A percentile compares a stretch with the other conserved stretches of the same genome.
phyloP scores from a whole-genome alignment of 768 basidiomycete genomes.

The Lactarius quietus region DNA sequence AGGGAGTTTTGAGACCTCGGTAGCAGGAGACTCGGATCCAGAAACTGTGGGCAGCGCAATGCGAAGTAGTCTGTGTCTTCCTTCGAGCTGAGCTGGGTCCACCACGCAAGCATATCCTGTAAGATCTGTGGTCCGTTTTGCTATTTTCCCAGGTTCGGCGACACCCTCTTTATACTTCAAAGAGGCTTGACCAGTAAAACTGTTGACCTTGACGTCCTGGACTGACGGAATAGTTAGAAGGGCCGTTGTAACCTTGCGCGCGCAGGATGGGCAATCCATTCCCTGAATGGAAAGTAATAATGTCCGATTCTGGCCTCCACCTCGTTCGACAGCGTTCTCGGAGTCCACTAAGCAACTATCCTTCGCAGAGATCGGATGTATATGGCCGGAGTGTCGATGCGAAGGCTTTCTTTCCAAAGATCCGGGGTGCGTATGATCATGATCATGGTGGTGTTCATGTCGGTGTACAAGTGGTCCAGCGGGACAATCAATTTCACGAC shows the following conservation, averaged over 20 bases:
- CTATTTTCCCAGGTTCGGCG: constrained; percentile 18
- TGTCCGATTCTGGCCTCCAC: neutral
- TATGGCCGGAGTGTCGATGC: neutral
- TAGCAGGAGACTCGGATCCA: too few relatives aligned
- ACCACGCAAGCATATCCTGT: constrained; percentile 22
- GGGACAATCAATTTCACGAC: neutral
- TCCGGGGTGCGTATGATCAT: neutral
- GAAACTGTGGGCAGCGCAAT: constrained; percentile 1
- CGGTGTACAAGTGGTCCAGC: neutral
- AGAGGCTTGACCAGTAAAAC: constrained; percentile 20
- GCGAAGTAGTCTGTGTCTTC: constrained; percentile 14
- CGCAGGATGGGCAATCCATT: constrained; percentile 26
- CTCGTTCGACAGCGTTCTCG: constrained; percentile 9
- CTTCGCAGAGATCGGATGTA: neutral
- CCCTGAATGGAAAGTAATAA: constrained; percentile 18
- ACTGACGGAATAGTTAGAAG: constrained; percentile 23
- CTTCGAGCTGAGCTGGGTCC: constrained; percentile 8
- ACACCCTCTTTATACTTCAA: constrained; percentile 20
- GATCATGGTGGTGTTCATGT: neutral
- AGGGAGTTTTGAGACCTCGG: constrained; percentile 8
- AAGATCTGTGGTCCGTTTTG: constrained; percentile 10
- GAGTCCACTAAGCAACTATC: neutral
- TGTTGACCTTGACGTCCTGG: constrained; percentile 23
- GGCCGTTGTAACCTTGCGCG: constrained; percentile 15
- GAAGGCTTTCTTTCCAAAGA: neutral